These are phyloP conservation scores for Macrophomina tecta DNA, from an alignment of 2,329 filamentous ascomycete species.

Conservation along the genomic window DNA sequence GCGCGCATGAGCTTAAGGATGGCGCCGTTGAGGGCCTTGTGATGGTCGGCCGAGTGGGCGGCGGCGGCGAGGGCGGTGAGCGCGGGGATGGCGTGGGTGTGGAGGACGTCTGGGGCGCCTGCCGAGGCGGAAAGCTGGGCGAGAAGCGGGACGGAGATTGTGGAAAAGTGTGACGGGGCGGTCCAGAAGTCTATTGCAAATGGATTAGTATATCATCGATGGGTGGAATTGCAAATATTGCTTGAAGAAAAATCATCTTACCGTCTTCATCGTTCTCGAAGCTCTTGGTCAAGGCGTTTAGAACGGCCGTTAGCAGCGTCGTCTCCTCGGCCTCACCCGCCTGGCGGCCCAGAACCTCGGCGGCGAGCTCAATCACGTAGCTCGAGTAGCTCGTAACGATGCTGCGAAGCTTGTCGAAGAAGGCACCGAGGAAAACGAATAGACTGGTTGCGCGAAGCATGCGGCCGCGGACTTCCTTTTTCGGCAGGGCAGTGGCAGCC, in stretches of 20 bases:
- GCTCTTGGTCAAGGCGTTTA: slow-evolving; percentile 73
- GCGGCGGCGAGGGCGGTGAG: slow-evolving; percentile 79
- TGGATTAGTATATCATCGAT: no score
- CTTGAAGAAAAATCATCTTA: slow-evolving; percentile 34
- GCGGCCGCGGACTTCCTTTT: slow-evolving; percentile 65
- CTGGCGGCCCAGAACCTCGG: slow-evolving; percentile 61
- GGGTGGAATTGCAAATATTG: no score
- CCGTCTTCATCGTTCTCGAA: slow-evolving; percentile 90
- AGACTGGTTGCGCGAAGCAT: slow-evolving; percentile 73
- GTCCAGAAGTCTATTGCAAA: slow-evolving; percentile 78
- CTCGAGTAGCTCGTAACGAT: slow-evolving; percentile 92
- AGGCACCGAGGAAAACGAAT: slow-evolving; percentile 78
- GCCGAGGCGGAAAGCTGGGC: slow-evolving; percentile 57
- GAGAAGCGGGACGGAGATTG: slow-evolving; percentile 72
- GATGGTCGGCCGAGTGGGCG: slow-evolving; percentile 84
- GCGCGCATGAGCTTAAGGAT: slow-evolving; percentile 81
- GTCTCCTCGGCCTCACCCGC: slow-evolving; percentile 37
- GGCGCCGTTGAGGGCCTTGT: slow-evolving; percentile 82
- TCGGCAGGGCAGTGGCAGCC: slow-evolving; percentile 66
- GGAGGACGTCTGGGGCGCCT: slow-evolving; percentile 34
- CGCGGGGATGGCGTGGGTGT: slow-evolving; percentile 67
- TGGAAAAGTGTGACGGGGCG: slow-evolving; percentile 81
- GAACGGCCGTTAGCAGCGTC: slow-evolving; percentile 69
- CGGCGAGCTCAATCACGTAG: slow-evolving; percentile 79
- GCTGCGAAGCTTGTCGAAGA: slow-evolving; percentile 87